phyloP scores from a whole-genome alignment of 176 grass and related monocot genomes.

The Cenchrus americanus region DNA sequence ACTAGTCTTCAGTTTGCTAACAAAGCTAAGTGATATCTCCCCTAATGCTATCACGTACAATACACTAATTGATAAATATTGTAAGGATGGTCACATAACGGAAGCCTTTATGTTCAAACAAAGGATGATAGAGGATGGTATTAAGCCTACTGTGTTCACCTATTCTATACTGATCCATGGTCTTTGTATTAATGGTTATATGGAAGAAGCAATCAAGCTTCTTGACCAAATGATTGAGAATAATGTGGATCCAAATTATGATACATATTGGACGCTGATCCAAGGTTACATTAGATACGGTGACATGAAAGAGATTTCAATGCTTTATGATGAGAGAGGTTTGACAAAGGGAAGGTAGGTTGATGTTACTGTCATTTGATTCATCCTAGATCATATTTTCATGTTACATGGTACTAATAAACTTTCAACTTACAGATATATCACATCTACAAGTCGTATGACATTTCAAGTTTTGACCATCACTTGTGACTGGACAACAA shows the following conservation, averaged over 20 bases:
- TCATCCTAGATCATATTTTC: too few relatives aligned
- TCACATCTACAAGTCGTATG: too few relatives aligned
- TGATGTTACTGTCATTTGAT: too few relatives aligned
- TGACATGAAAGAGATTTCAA: conserved; percentile 75
- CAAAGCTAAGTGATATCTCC: conserved; percentile 7
- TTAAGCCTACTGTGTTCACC: conserved; percentile 67
- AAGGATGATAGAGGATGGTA: conserved; percentile 75
- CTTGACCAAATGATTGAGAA: conserved; percentile 95
- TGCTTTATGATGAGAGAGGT: conserved; percentile 76
- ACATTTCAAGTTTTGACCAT: too few relatives aligned
- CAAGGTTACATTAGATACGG: conserved; percentile 76
- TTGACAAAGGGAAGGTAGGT: background rate
- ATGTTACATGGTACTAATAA: background rate
- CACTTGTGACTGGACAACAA: too few relatives aligned
- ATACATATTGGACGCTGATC: conserved; percentile 85
- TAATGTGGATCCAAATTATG: conserved; percentile 83
- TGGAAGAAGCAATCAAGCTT: conserved; percentile 90
- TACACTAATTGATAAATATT: conserved; percentile 84
- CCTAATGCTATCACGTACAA: conserved; percentile 86
- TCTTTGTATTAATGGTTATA: conserved; percentile 81
- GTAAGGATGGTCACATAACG: conserved; percentile 70
- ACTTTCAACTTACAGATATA: too few relatives aligned
- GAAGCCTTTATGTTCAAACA: conserved; percentile 93
- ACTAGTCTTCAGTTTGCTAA: background rate
- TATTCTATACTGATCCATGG: conserved; percentile 93